A percentile compares a stretch with the other conserved stretches of the same genome.
phyloP scores from a whole-genome alignment of 495 filamentous ascomycete genomes.

The Clohesyomyces aquaticus region DNA sequence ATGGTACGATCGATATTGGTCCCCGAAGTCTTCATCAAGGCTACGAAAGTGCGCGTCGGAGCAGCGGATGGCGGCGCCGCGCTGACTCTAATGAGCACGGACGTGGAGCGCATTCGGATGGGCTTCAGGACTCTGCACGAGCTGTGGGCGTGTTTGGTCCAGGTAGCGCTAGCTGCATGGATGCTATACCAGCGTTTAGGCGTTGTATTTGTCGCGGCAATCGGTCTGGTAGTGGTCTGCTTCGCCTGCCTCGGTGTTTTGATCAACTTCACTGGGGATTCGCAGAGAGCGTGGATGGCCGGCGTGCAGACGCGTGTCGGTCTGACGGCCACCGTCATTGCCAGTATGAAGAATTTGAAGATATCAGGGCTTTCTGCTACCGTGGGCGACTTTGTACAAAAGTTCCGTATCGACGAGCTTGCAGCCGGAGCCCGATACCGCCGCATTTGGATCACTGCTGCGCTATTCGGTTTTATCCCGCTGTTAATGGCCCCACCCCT shows the following conservation, averaged over 20 bases:
- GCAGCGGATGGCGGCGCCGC: slow-evolving; percentile 7
- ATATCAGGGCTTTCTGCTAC: slow-evolving; percentile 50
- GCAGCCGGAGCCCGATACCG: slow-evolving; percentile 46
- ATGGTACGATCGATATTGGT: slow-evolving; percentile 18
- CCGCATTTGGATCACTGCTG: slow-evolving; percentile 33
- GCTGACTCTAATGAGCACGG: slow-evolving; percentile 25
- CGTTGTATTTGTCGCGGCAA: slow-evolving; percentile 39
- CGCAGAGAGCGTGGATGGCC: slow-evolving; percentile 26
- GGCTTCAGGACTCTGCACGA: slow-evolving; percentile 17
- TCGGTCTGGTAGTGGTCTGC: slow-evolving; percentile 38
- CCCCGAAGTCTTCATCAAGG: slow-evolving; percentile 15
- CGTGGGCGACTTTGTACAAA: slow-evolving; percentile 48
- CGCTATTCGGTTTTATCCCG: slow-evolving; percentile 21
- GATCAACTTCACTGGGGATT: slow-evolving; percentile 31
- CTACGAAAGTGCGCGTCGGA: slow-evolving; percentile 13
- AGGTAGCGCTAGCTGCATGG: slow-evolving; percentile 41
- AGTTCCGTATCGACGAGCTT: slow-evolving; percentile 51
- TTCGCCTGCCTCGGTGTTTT: slow-evolving; percentile 43
- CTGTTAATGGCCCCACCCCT: slow-evolving; percentile 14
- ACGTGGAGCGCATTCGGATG: slow-evolving; percentile 19
- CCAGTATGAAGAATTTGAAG: slow-evolving; percentile 54
- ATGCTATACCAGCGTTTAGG: slow-evolving; percentile 43
- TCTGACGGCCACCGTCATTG: slow-evolving; percentile 46
- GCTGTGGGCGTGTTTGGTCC: slow-evolving; percentile 10
- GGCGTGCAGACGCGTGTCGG: slow-evolving; percentile 19